A percentile compares a stretch with the other conserved stretches of the same genome.
Evolutionary conservation across 2,329 filamentous ascomycete genomes (phyloP).

Genomic region (Parascedosporium putredinis): DNA sequence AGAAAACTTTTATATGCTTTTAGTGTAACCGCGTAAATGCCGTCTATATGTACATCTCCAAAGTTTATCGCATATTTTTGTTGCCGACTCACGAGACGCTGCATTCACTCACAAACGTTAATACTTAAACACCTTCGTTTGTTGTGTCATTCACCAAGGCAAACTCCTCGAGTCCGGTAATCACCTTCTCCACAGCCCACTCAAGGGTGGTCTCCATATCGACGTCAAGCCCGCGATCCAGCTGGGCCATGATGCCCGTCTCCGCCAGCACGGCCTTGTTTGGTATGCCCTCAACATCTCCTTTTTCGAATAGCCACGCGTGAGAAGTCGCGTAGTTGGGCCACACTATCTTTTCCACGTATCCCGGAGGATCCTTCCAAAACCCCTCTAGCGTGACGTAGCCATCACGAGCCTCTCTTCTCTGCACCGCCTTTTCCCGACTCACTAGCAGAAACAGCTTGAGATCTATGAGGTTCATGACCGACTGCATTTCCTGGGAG

Average conservation of each 20-base stretch:
- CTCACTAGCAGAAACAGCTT: slow-evolving; percentile 68
- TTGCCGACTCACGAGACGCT: too few species aligned
- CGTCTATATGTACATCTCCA: too few species aligned
- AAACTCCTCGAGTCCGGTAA: slow-evolving; percentile 31
- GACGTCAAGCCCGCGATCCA: slow-evolving; percentile 33
- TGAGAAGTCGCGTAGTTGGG: slow-evolving; percentile 83
- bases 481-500: slow-evolving; percentile 41
- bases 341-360: slow-evolving; percentile 93
- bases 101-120: not conserved
- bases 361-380: slow-evolving; percentile 89
- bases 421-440: slow-evolving; percentile 50
- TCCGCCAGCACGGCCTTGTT: slow-evolving; percentile 32
- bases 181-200: slow-evolving; percentile 58
- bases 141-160: not conserved
- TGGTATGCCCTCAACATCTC: slow-evolving; percentile 52
- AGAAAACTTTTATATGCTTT: too few species aligned
- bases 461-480: slow-evolving; percentile 57
- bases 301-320: slow-evolving; percentile 64
- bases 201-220: slow-evolving; percentile 52
- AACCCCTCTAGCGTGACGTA: slow-evolving; percentile 83
- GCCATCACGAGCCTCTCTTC: slow-evolving; percentile 59
- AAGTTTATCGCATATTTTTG: too few species aligned
- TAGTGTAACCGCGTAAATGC: too few species aligned
- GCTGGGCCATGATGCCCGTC: slow-evolving; percentile 38
- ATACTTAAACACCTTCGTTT: not conserved